Evolutionary conservation across 2,329 filamentous ascomycete genomes (phyloP), one percentile per base, ranked within the genome.

Genomic region (Grosmannia serpens): DNA sequence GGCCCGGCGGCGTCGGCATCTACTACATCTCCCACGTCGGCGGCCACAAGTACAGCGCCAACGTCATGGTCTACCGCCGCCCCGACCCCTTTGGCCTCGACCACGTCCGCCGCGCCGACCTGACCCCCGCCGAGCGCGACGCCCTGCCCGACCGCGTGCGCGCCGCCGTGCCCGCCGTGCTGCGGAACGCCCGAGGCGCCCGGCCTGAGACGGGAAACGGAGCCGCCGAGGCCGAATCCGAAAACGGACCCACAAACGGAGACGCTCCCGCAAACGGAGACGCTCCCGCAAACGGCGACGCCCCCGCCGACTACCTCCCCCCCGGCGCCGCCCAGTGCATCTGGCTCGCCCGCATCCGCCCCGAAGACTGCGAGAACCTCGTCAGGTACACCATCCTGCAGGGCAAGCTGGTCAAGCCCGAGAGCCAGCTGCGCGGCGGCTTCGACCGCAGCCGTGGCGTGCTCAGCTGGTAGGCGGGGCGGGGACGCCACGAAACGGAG

Each of bases 1-100:
- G 94, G 59, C 90, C 91, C 0, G 92, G 92, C 13, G 94, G 94
- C 15, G 92, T 96, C 7, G 92, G 90, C 0, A 89, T 99, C 63
- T 96, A 96, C 74, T 97, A 96, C 69, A 95, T 97, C 68, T 92
- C 85, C 64, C 94, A 99, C 68, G 91, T 96, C 3, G 94, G 94
- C 31, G 94, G 94, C 0, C 94, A 99, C 76, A 96, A 96, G 75
- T 97, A 95, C 74, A 85, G 86, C 53, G 94, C 94, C 31, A 99
- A 99, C 67, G 84, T 97, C 65, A 88, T 99, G 76, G 78, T 99
- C 1, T 97, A 99, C 71, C 82, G 94, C 11, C 79, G 80, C 57
- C 77, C 75, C 8, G 76, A 83, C 65, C 76, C 81, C 1, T 84
- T 82, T 66, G 80, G 79, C 0, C 65, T 80, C 49, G 80, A 83